These are phyloP conservation scores for bread wheat (Triticum aestivum) DNA, from an alignment of 176 grass and related monocot species.

Conservation along the genomic window IWGSC_CS_RefSeq_v2.1 NC_057805.1:134131117-134131616, in stretches of 20 bases:
- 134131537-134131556: constrained; percentile 69
- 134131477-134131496: background rate
- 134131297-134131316: background rate
- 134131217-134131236: background rate
- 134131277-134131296: background rate
- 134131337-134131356: background rate
- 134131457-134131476: background rate
- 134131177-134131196: background rate
- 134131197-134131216: background rate
- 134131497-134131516: constrained; percentile 74
- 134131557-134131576: constrained; percentile 35
- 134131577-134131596: background rate
- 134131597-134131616: background rate
- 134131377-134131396: background rate
- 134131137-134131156: background rate
- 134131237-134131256: background rate
- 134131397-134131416: background rate
- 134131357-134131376: background rate
- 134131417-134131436: background rate
- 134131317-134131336: background rate
- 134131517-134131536: constrained; percentile 83
- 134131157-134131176: background rate
- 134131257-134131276: background rate
- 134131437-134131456: background rate
- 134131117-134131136: background rate